These are phyloP conservation scores for Talaromyces islandicus DNA, from an alignment of 2,329 filamentous ascomycete species.

Conservation along the genomic window DNA sequence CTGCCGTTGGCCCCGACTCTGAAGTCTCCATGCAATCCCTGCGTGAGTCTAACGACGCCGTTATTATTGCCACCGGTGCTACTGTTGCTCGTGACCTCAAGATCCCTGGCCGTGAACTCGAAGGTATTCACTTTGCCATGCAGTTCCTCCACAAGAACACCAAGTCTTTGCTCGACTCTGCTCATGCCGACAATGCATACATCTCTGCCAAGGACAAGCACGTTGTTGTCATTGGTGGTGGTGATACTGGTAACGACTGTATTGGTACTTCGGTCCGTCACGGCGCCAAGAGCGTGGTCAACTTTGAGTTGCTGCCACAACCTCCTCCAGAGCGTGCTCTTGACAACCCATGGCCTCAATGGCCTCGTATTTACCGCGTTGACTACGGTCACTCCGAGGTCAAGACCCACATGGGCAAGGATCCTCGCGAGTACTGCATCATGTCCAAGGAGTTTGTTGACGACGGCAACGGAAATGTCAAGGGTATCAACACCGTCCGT, in stretches of 20 bases:
- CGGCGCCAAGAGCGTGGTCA: conserved; percentile 90
- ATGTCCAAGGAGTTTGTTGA: conserved; percentile 97
- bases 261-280: conserved; percentile 95
- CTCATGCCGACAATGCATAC: conserved; percentile 75
- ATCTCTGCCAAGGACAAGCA: conserved; percentile 94
- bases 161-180: conserved; percentile 91
- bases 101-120: conserved; percentile 79
- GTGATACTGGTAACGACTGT: conserved; percentile 96
- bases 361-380: conserved; percentile 96
- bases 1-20: conserved; percentile 70
- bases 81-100: conserved; percentile 90
- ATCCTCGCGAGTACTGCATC: conserved; percentile 94
- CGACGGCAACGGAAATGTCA: conserved; percentile 79
- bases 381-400: conserved; percentile 97
- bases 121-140: conserved; percentile 95
- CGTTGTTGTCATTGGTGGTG: conserved; percentile 93
- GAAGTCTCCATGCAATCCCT: conserved; percentile 64
- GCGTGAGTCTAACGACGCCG: conserved; percentile 69
- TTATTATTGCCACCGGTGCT: conserved; percentile 85
- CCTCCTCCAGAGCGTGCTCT: conserved; percentile 82
- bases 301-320: conserved; percentile 93
- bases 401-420: conserved; percentile 91
- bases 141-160: conserved; percentile 97
- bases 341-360: conserved; percentile 98
- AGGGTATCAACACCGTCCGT: conserved; percentile 91